Percentiles rank a stretch among this genome's conserved stretches.
Conservation (phyloP, 495 filamentous ascomycete species). For the Penicillium chermesinum region DNA sequence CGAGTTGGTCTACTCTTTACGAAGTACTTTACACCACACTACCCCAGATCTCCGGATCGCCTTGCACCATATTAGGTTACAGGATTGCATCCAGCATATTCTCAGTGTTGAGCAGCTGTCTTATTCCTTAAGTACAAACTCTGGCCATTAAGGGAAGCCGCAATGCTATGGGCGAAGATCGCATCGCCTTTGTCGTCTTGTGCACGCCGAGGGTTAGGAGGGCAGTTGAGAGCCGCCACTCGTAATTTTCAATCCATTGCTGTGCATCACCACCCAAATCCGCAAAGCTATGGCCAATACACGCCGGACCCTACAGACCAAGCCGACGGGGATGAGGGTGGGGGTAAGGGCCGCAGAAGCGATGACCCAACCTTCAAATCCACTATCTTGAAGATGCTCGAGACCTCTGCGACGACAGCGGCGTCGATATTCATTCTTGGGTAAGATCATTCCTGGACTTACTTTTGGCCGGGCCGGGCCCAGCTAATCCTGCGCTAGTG, state of each 20-base stretch:
- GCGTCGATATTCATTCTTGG: slow-evolving; percentile 82
- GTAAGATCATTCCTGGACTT: slow-evolving; percentile 37
- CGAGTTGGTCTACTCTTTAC: no score
- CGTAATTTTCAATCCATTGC: slow-evolving; percentile 6
- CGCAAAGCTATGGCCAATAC: slow-evolving; percentile 22
- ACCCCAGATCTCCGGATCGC: not conserved
- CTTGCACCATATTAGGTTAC: not conserved
- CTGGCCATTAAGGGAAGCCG: slow-evolving; percentile 1
- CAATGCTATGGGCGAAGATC: slow-evolving; percentile 21
- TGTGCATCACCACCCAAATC: slow-evolving; percentile 27
- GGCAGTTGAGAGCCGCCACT: slow-evolving; percentile 7
- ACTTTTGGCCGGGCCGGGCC: not conserved
- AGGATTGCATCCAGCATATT: not conserved
- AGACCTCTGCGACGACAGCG: slow-evolving; percentile 78
- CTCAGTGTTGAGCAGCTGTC: not conserved
- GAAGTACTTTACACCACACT: slow-evolving; percentile 6
- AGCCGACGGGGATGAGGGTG: slow-evolving; percentile 27
- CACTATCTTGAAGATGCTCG: slow-evolving; percentile 72
- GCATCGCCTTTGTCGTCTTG: slow-evolving; percentile 18
- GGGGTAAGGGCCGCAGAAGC: slow-evolving; percentile 15
- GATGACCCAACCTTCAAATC: slow-evolving; percentile 36
- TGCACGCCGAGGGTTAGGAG: slow-evolving; percentile 17
- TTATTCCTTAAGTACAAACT: not conserved
- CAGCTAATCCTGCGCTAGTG: slow-evolving; percentile 32
- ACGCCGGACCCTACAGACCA: slow-evolving; percentile 32